phyloP scores from a whole-genome alignment of 495 filamentous ascomycete species.

The Neurospora sp. region DNA sequence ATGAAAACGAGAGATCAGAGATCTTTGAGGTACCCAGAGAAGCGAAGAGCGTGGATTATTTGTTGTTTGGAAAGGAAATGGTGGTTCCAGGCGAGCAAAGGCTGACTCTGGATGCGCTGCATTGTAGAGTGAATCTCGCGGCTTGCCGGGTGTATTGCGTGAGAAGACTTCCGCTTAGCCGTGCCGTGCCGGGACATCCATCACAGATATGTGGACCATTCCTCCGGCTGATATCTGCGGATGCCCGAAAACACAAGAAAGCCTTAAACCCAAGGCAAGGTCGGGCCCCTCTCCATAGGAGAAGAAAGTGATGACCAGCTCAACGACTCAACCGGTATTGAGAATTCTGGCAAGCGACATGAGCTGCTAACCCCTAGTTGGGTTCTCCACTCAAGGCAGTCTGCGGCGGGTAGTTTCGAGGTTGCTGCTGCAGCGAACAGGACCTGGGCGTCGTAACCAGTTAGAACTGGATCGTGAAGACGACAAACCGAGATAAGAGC shows the following conservation, averaged over 20 bases:
- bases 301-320: slow-evolving; percentile 1
- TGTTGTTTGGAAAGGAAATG: neutral
- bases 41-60: neutral
- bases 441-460: neutral
- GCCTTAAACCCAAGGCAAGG: slow-evolving; percentile 4
- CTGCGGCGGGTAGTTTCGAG: neutral
- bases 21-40: rapidly evolving
- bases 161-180: neutral
- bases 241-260: neutral
- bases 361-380: neutral
- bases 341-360: neutral
- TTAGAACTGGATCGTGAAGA: neutral
- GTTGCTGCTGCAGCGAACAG: slow-evolving; percentile 1
- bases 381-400: neutral
- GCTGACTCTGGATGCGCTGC: neutral
- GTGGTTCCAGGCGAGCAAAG: neutral
- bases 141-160: neutral
- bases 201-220: neutral
- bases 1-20: neutral
- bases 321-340: neutral
- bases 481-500: neutral
- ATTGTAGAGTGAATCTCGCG: neutral
- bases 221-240: neutral
- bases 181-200: neutral
- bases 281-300: slow-evolving; percentile 9